Conservation (phyloP, 495 filamentous ascomycete species). For the Neurospora tetrasperma region DNA sequence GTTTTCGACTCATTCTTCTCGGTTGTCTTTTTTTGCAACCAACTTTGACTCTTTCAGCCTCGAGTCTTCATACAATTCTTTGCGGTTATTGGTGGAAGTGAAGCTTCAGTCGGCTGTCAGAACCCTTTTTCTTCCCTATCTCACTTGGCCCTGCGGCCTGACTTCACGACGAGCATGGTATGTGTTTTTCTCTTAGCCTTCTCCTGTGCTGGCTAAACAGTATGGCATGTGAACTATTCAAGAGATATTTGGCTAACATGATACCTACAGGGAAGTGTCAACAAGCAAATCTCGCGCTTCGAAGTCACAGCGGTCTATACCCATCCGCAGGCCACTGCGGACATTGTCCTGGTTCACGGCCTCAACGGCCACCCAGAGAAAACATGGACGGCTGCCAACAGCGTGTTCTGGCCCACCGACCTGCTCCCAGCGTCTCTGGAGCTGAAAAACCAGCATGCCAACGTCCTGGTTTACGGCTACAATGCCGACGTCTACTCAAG, state of each 20-base stretch:
- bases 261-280: slow-evolving; percentile 32
- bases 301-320: slow-evolving; percentile 60
- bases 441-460: slow-evolving; percentile 48
- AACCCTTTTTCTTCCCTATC: neutral
- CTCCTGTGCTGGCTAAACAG: neutral
- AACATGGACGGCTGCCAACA: slow-evolving; percentile 61
- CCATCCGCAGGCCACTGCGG: slow-evolving; percentile 49
- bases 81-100: neutral
- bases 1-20: neutral
- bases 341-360: slow-evolving; percentile 74
- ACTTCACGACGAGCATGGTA: neutral
- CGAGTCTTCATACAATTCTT: neutral
- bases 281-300: slow-evolving; percentile 50
- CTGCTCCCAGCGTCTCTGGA: slow-evolving; percentile 58
- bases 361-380: slow-evolving; percentile 67
- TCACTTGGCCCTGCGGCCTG: neutral
- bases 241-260: neutral
- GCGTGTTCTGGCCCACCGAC: slow-evolving; percentile 67
- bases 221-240: neutral
- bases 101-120: neutral
- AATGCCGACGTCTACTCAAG: slow-evolving; percentile 62
- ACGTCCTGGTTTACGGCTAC: slow-evolving; percentile 77
- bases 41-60: neutral
- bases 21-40: neutral
- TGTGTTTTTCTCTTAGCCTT: neutral